Conservation (phyloP, 1,139 yeast species). For the Geotrichum klebahnii region DNA sequence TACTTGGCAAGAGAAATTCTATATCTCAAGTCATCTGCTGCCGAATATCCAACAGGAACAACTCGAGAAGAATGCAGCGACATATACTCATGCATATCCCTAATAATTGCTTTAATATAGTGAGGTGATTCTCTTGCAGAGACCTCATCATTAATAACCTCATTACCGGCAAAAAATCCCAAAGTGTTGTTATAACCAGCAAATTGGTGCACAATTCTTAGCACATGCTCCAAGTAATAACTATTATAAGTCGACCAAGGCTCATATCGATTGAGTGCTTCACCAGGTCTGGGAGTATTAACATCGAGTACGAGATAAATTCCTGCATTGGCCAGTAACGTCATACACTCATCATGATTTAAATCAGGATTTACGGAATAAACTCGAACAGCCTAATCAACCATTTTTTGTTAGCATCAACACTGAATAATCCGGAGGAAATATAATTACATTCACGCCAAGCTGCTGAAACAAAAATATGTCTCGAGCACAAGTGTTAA, state of each 20-base stretch:
- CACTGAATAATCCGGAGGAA: conserved; percentile 4
- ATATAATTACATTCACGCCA: conserved; percentile 59
- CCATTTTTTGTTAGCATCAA: conserved; percentile 33
- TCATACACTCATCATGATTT: conserved; percentile 86
- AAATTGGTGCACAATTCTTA: conserved; percentile 77
- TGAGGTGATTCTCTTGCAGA: conserved; percentile 59
- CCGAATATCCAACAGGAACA: conserved; percentile 90
- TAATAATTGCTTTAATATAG: conserved; percentile 82
- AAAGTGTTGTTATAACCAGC: conserved; percentile 75
- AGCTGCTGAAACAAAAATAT: conserved; percentile 66
- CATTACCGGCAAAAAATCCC: conserved; percentile 94
- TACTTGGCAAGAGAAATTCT: conserved; percentile 77
- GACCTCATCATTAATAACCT: conserved; percentile 75
- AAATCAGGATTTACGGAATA: conserved; percentile 74
- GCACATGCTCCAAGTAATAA: conserved; percentile 66
- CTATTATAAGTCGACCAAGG: conserved; percentile 69
- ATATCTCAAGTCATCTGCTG: conserved; percentile 73
- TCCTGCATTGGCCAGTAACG: conserved; percentile 79
- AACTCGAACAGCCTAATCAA: conserved; percentile 38
- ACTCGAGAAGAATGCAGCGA: conserved; percentile 59
- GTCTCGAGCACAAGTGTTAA: conserved; percentile 67
- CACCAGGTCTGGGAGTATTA: conserved; percentile 64
- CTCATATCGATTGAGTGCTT: conserved; percentile 66
- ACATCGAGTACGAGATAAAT: conserved; percentile 84
- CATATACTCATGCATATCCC: conserved; percentile 86